Evolutionary conservation across 495 filamentous ascomycete species (phyloP).

Genomic region (Staphylotrichum longicolle): DNA sequence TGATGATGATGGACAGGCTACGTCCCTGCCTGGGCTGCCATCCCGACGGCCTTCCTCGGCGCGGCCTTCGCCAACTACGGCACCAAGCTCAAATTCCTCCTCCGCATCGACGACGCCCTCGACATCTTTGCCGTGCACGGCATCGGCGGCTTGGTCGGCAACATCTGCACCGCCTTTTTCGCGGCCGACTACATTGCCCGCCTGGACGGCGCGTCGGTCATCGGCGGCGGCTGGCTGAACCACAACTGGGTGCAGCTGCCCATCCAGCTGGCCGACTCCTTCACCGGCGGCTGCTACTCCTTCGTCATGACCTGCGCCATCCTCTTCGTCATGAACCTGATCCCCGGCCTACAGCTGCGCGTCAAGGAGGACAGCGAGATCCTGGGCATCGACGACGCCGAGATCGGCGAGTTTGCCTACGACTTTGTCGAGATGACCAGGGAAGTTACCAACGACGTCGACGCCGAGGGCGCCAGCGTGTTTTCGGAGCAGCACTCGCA

Average conservation of each 20-base stretch:
- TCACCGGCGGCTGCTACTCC: slow-evolving; percentile 81
- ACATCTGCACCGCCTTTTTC: slow-evolving; percentile 87
- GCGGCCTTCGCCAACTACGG: slow-evolving; percentile 89
- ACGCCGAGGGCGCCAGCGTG: slow-evolving; percentile 38
- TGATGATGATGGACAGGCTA: slow-evolving; percentile 57
- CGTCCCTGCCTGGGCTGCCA: slow-evolving; percentile 86
- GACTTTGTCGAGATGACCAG: slow-evolving; percentile 94
- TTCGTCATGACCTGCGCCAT: slow-evolving; percentile 88
- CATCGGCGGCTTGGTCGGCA: slow-evolving; percentile 86
- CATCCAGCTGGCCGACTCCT: slow-evolving; percentile 87
- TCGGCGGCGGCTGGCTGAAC: slow-evolving; percentile 87
- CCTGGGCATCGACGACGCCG: slow-evolving; percentile 87
- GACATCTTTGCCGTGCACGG: slow-evolving; percentile 96
- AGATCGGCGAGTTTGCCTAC: slow-evolving; percentile 98
- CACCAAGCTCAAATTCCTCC: slow-evolving; percentile 91
- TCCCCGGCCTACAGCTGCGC: slow-evolving; percentile 84
- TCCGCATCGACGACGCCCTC: slow-evolving; percentile 84
- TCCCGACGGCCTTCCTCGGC: slow-evolving; percentile 84
- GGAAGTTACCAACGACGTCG: slow-evolving; percentile 55
- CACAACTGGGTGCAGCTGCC: slow-evolving; percentile 85
- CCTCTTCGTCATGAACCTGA: slow-evolving; percentile 83
- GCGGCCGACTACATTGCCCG: slow-evolving; percentile 89
- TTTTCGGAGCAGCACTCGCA: slow-evolving; percentile 28
- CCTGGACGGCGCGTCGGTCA: slow-evolving; percentile 71
- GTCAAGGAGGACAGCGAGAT: slow-evolving; percentile 83